Evolutionary conservation across 2,329 filamentous ascomycete genomes (phyloP), one percentile per base, ranked within the genome.

Genomic region (Clonostachys rosea): DNA sequence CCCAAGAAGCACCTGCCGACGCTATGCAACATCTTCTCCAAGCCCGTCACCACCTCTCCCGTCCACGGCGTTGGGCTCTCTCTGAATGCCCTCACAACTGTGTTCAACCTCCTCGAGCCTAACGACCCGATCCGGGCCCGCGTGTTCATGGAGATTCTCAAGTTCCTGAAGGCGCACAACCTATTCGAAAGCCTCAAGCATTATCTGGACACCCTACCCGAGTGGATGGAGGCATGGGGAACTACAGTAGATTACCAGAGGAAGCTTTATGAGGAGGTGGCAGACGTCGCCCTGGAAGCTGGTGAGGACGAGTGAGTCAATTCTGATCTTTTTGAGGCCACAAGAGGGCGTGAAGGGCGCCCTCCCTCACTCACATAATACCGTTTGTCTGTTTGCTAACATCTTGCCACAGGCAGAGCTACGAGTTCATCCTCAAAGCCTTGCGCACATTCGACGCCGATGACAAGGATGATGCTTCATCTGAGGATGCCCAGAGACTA

Each of bases 41-140:
- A 89, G 67, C 92, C 94, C 54, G 83, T 97, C 64, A 83, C 86
- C 52, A 89, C 88, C 52, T 95, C 92, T 44, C 88, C 91, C 46
- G 76, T 86, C 57, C 91, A 96, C 73, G 90, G 91, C 58, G 78
- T 87, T 52, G 86, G 87, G 44, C 81, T 99, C 55, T 90, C 91
- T 54, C 86, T 97, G 58, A 91, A 90, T 56, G 87, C 94, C 58
- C 82, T 99, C 57, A 91, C 89, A 63, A 96, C 91, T 59, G 84
- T 99, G 63, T 99, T 97, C 85, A 99, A 99, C 79, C 86, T 95
- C 55, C 81, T 97, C 56, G 73, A 84, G 56, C 73, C 84, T 51
- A 76, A 84, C 61, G 86, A 91, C 63, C 85, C 89, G 47, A 81
- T 89, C 63, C 86, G 94, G 51, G 96, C 87, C 71, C 87, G 96